phyloP scores from a whole-genome alignment of 1,284 basidiomycete species.

The Blastosporella zonata region DNA sequence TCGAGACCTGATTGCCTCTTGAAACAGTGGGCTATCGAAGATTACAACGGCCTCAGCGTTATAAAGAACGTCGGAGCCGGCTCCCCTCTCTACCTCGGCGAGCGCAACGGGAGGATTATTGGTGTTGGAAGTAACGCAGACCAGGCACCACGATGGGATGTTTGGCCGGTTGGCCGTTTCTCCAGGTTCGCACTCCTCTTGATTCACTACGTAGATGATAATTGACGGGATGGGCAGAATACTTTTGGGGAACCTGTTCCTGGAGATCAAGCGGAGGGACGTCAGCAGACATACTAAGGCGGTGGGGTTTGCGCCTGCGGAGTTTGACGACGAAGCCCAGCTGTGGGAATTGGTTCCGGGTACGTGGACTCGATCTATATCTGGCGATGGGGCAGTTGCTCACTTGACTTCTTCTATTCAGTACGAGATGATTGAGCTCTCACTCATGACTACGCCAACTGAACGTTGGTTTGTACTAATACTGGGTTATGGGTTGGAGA shows the following conservation, averaged over 20 bases:
- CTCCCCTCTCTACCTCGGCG: slow-evolving; percentile 9
- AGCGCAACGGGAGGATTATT: slow-evolving; percentile 7
- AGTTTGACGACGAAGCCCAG: slow-evolving; percentile 11
- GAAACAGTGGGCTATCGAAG: slow-evolving; percentile 7
- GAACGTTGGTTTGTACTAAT: background rate
- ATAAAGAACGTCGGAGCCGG: slow-evolving; percentile 5
- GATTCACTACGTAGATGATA: background rate
- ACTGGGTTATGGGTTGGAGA: background rate
- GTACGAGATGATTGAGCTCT: slow-evolving; percentile 23
- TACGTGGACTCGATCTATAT: background rate
- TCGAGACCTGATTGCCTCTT: background rate
- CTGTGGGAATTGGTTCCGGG: slow-evolving; percentile 12
- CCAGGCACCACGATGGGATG: slow-evolving; percentile 10
- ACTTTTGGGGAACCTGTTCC: slow-evolving; percentile 9
- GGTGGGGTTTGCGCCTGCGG: slow-evolving; percentile 9
- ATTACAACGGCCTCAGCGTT: slow-evolving; percentile 11
- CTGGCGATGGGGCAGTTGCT: background rate
- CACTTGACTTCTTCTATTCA: background rate
- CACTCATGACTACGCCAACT: too few relatives aligned
- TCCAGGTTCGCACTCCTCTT: slow-evolving; percentile 5
- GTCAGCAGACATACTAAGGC: slow-evolving; percentile 2
- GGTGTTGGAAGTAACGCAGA: slow-evolving; percentile 5
- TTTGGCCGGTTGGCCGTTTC: slow-evolving; percentile 11
- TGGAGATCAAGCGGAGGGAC: slow-evolving; percentile 8
- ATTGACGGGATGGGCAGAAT: background rate